phyloP scores from a whole-genome alignment of 441 rosid genomes.

The Populus trichocarpa region DNA sequence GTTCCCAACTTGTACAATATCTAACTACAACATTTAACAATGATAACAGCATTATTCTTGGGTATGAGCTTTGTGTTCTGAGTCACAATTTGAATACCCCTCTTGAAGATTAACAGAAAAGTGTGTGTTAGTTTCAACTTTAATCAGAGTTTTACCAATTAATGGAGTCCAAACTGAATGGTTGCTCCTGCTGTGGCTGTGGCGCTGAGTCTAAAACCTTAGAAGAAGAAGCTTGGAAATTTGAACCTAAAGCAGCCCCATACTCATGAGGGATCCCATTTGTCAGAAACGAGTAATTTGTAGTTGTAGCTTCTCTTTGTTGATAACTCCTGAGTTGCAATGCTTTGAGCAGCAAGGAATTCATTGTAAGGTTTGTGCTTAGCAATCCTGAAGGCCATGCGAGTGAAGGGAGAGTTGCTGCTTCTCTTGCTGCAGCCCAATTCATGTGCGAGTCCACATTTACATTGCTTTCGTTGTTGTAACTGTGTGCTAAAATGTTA shows the following conservation, averaged over 20 bases:
- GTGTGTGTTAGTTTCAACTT: constrained; percentile 1
- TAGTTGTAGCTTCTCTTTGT: constrained; percentile 38
- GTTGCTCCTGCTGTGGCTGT: constrained; percentile 62
- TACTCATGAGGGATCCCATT: constrained; percentile 24
- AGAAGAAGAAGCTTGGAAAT: constrained; percentile 53
- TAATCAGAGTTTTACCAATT: constrained; percentile 38
- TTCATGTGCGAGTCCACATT: constrained; percentile 43
- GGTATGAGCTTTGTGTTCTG: neutral
- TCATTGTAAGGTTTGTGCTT: constrained; percentile 53
- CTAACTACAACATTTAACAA: neutral
- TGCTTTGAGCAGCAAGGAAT: constrained; percentile 79
- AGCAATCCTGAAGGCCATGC: constrained; percentile 65
- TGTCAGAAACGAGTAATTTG: constrained; percentile 26
- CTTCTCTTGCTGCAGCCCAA: constrained; percentile 32
- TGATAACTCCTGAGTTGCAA: constrained; percentile 61
- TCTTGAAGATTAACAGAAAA: neutral
- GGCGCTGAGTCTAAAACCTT: constrained; percentile 36
- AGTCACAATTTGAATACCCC: neutral
- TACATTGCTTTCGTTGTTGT: constrained; percentile 12
- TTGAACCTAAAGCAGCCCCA: constrained; percentile 28
- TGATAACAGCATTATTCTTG: neutral
- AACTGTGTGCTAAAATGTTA: neutral
- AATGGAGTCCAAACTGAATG: constrained; percentile 70
- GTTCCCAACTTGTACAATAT: neutral
- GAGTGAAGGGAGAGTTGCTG: constrained; percentile 30